Conservation (phyloP, 75 land plant genomes). For the Adiantum capillusveneris region DNA sequence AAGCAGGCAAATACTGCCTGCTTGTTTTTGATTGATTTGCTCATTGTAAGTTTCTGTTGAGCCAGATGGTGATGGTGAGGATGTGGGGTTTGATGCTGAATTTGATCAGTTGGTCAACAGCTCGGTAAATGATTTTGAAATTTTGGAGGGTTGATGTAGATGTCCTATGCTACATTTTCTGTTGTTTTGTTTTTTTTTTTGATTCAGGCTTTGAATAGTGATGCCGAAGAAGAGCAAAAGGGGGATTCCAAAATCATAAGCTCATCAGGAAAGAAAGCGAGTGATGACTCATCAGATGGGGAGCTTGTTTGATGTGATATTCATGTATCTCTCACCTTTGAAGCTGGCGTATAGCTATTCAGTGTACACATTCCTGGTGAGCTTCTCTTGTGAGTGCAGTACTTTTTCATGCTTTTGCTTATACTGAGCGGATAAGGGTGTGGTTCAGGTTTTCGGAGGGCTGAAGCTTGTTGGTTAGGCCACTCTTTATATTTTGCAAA, state of each 20-base stretch:
- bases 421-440: too few species aligned
- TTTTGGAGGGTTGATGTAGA: background rate
- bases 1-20: too few species aligned
- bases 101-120: conserved; percentile 34
- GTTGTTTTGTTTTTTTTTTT: background rate
- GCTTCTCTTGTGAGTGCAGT: too few species aligned
- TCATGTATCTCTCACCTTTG: too few species aligned
- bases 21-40: too few species aligned
- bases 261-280: background rate
- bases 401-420: too few species aligned
- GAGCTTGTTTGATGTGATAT: conserved; percentile 12
- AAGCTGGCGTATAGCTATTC: too few species aligned
- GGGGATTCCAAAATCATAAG: background rate
- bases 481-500: too few species aligned
- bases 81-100: conserved; percentile 21
- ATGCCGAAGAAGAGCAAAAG: conserved; percentile 20
- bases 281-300: conserved; percentile 30
- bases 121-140: conserved; percentile 11
- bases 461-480: too few species aligned
- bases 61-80: conserved; percentile 19
- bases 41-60: too few species aligned
- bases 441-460: too few species aligned
- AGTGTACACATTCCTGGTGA: too few species aligned
- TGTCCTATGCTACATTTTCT: background rate
- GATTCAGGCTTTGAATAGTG: conserved; percentile 26